Conservation (phyloP, 2,329 filamentous ascomycete genomes). For the Fusarium sterilihyphosum region DNA sequence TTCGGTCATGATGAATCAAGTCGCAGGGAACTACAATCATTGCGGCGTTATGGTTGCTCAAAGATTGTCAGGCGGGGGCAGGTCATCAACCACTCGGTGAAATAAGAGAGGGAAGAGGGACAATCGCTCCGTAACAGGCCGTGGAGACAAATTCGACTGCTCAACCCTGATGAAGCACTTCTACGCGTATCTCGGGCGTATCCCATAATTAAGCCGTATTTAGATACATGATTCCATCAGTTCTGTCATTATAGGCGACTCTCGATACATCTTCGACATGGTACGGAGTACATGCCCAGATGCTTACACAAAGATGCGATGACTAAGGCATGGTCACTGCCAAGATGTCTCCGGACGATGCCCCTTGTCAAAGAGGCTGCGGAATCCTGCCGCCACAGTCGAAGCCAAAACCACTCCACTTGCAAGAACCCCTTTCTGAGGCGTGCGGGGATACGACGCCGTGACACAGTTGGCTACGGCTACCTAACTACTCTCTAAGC, state of each 20-base stretch:
- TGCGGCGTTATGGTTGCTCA: conserved; percentile 4
- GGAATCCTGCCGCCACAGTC: conserved; percentile 44
- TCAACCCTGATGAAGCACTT: neutral
- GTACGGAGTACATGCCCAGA: neutral
- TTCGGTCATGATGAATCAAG: conserved; percentile 5
- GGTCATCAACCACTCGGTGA: neutral
- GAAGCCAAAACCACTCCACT: conserved; percentile 32
- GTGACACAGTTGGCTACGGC: conserved; percentile 21
- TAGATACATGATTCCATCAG: neutral
- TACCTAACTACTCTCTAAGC: neutral
- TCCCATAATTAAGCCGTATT: neutral
- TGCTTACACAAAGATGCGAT: neutral
- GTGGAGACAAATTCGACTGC: neutral
- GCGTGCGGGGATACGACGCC: conserved; percentile 23
- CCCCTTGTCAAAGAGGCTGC: conserved; percentile 41
- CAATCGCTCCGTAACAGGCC: neutral
- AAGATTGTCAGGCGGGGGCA: neutral
- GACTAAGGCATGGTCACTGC: neutral
- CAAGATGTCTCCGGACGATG: conserved; percentile 3
- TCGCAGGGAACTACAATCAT: neutral
- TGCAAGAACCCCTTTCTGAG: conserved; percentile 42
- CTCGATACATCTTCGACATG: neutral
- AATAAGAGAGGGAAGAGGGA: neutral
- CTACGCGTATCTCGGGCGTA: neutral
- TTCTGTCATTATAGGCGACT: neutral